Base-by-base conservation (phyloP, 2,329 filamentous ascomycete genomes). In the Diaporthe batatas region DNA sequence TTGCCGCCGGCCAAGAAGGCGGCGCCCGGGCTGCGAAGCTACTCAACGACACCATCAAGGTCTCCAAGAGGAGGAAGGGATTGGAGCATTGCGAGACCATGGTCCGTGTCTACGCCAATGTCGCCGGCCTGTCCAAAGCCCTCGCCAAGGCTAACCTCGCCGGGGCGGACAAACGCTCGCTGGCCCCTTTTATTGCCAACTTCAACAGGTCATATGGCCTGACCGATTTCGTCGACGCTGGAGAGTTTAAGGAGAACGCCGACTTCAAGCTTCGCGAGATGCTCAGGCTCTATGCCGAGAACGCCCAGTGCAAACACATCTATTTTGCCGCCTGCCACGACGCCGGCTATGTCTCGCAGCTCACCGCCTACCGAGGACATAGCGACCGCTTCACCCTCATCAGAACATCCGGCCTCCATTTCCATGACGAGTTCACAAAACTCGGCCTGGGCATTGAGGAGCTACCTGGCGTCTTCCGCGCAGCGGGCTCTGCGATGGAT, bases 241-340 rank as follows among this genome's bases (percentile, higher is more conserved):
- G 90, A 12, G 87, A 89, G 74, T 84, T 88, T 47, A 91, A 91
- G 76, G 88, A 90, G 76, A 87, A 87, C 39, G 87, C 88, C 36
- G 88, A 89, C 76, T 88, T 87, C 77, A 92, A 92, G 78, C 84
- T 92, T 70, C 84, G 88, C 77, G 88, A 78, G 55, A 73, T 81
- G 72, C 77, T 85, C 12, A 82, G 83, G 6, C 82, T 91, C 1
- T 90, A 89, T 74, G 86, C 84, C 44, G 86, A 90, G 58, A 89
- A 89, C 76, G 81, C 84, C 4, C 88, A 91, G 77, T 92, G 91
- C 82, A 89, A 88, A 76, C 90, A 91, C 77, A 90, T 92, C 47
- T 89, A 88, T 77, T 89, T 91, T 72, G 91, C 89, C 6, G 89
- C 86, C 51, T 92, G 90, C 76, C 89, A 91, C 75, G 88, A 92